Evolutionary conservation across 495 filamentous ascomycete species (phyloP), one percentile per base, ranked within the genome.

Genomic region (Lindgomyces ingoldianus): DNA sequence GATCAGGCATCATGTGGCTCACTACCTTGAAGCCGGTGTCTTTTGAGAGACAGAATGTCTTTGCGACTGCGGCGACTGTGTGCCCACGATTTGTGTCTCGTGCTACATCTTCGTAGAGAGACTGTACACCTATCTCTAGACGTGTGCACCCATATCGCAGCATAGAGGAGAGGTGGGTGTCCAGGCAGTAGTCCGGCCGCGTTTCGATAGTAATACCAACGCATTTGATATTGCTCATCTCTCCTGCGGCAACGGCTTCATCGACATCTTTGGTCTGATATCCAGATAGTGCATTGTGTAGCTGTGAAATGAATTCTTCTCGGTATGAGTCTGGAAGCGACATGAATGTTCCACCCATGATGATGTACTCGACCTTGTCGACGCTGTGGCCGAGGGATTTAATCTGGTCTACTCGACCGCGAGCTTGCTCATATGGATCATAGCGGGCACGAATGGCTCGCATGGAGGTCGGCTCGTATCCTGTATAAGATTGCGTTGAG

Each of bases 281-380:
- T 1, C 94, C 94, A 71, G 89, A 93, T 36, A 98, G 82, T 9
- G 94, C 94, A 74, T 98, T 98, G 77, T 98, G 95, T 54, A 98
- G 83, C 68, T 96, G 92, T 9, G 92, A 88, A 52, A 98, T 95
- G 70, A 98, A 98, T 36, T 89, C 83, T 46, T 98, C 89, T 27
- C 94, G 81, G 74, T 98, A 98, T 11, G 86, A 84, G 70, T 91
- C 86, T 2, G 94, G 84, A 16, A 98, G 77, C 0, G 93, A 97
- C 94, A 98, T 98, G 75, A 98, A 98, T 0, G 94, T 98, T 60
- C 94, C 94, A 60, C 94, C 94, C 94, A 98, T 98, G 68, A 98
- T 96, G 72, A 98, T 98, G 74, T 97, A 98, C 78, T 98, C 94
- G 1, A 98, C 94, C 73, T 98, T 98, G 76, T 98, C 94, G 30